phyloP scores from a whole-genome alignment of 1,284 basidiomycete species.

The Ustilago trichophora region DNA sequence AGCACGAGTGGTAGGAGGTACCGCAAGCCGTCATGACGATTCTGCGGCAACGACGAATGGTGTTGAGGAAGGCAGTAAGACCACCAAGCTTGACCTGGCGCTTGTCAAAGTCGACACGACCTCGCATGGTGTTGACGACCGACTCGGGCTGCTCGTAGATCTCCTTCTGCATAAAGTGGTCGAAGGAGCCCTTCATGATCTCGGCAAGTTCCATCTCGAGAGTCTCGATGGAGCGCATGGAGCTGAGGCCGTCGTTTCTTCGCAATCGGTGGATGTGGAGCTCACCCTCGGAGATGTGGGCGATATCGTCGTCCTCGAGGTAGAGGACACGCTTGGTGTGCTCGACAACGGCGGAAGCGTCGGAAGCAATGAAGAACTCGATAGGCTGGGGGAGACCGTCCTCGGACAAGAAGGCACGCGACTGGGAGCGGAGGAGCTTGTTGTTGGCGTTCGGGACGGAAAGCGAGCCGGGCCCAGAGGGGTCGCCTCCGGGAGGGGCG shows the following conservation, averaged over 20 bases:
- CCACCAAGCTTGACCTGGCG: constrained; percentile 93
- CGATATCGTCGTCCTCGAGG: constrained; percentile 98
- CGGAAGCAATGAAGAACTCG: constrained; percentile 99
- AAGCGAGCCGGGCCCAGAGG: constrained; percentile 63
- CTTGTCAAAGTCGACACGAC: constrained; percentile 97
- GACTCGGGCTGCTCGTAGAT: constrained; percentile 99
- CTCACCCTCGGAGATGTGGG: constrained; percentile 93
- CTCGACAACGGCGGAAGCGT: constrained; percentile 94
- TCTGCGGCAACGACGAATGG: constrained; percentile 91
- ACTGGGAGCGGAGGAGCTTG: constrained; percentile 93
- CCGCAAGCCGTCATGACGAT: constrained; percentile 98
- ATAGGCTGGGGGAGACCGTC: constrained; percentile 98
- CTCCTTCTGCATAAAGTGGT: constrained; percentile 99
- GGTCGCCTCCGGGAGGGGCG: constrained; percentile 73
- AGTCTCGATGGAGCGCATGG: constrained; percentile 96
- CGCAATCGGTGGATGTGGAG: constrained; percentile 98
- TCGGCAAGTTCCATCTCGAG: constrained; percentile 98
- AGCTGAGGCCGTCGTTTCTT: constrained; percentile 77
- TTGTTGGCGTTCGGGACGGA: constrained; percentile 58
- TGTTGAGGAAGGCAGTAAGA: constrained; percentile 90
- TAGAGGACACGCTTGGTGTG: constrained; percentile 99
- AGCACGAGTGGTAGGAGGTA: constrained; percentile 95
- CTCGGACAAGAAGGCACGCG: constrained; percentile 97
- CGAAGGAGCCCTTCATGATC: constrained; percentile 99
- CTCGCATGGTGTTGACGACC: constrained; percentile 99